Conservation (phyloP, 176 grass and related monocot genomes). For the Cenchrus americanus region DNA sequence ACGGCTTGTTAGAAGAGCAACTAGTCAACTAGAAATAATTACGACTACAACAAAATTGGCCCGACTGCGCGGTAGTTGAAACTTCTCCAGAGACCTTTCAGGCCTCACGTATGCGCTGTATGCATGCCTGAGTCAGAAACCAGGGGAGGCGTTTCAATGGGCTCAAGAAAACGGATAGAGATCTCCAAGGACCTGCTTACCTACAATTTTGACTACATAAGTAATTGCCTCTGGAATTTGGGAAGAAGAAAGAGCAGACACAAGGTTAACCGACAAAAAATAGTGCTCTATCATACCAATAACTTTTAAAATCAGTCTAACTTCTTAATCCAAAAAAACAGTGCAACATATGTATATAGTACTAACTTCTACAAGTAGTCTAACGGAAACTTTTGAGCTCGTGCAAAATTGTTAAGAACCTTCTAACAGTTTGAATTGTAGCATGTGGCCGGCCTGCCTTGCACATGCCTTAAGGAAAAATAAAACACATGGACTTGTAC, state of each 20-base stretch:
- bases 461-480: neutral
- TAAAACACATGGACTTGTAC: neutral
- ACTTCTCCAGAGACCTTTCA: neutral
- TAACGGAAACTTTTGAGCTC: neutral
- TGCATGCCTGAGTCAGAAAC: conserved; percentile 23
- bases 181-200: neutral
- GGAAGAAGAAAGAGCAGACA: neutral
- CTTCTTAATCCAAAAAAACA: too few species aligned
- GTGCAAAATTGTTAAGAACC: conserved; percentile 13
- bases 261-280: neutral
- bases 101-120: neutral
- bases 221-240: neutral
- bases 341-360: neutral
- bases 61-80: conserved; percentile 34
- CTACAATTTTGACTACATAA: neutral
- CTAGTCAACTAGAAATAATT: neutral
- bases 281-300: neutral
- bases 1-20: neutral
- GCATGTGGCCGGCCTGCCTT: neutral
- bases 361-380: neutral
- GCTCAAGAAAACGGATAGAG: neutral
- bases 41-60: conserved; percentile 21
- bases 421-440: neutral
- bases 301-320: neutral
- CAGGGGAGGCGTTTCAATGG: conserved; percentile 29